These are phyloP conservation scores for Hevea brasiliensis DNA, from an alignment of 345 rosid species.

Conservation along the genomic window DNA sequence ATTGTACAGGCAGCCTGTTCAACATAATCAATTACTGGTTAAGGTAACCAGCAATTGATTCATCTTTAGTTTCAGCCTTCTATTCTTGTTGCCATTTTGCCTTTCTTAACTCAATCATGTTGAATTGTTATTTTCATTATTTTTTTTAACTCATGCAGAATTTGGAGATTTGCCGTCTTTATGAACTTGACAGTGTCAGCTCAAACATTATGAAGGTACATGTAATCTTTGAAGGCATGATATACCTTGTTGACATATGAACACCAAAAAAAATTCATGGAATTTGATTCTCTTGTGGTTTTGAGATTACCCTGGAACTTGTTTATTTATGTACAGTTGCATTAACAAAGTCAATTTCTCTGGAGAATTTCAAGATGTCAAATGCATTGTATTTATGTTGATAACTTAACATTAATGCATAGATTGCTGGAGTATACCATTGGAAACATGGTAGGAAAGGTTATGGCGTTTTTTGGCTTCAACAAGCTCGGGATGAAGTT, in stretches of 20 bases:
- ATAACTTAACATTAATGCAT: constrained; percentile 16
- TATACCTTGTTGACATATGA: neutral
- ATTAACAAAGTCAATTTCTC: neutral
- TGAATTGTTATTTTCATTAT: neutral
- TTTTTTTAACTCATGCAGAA: constrained; percentile 50
- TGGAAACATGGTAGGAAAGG: constrained; percentile 99
- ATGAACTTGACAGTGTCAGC: constrained; percentile 65
- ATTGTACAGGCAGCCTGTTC: constrained; percentile 75
- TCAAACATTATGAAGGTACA: constrained; percentile 84
- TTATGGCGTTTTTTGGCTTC: constrained; percentile 87
- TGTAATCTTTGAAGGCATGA: constrained; percentile 9
- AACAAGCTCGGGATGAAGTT: constrained; percentile 74
- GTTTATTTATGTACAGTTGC: neutral
- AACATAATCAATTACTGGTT: constrained; percentile 55
- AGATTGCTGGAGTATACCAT: constrained; percentile 87
- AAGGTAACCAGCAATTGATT: constrained; percentile 48
- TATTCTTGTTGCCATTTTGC: constrained; percentile 5
- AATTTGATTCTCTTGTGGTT: neutral
- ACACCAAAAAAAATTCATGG: neutral
- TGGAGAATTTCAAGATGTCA: neutral
- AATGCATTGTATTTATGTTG: neutral
- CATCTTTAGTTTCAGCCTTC: constrained; percentile 6
- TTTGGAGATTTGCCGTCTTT: constrained; percentile 83
- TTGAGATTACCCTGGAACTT: neutral
- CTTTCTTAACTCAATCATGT: neutral